These are phyloP conservation scores for Protostelium mycophagum DNA, from an alignment of 78 protist species.

Conservation along the genomic window DNA sequence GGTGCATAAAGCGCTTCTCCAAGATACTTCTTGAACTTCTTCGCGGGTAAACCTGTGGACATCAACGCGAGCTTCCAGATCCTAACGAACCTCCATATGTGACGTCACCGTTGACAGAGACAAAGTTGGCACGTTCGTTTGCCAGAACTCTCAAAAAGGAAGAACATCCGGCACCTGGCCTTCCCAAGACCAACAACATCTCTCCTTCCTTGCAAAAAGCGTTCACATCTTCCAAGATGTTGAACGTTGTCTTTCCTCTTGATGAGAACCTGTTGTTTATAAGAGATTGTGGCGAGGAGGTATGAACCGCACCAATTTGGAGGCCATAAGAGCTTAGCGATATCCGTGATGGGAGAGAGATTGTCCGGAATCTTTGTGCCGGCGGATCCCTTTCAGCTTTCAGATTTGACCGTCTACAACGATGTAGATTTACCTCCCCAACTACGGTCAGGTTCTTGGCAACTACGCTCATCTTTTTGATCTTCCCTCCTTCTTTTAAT, in stretches of 20 bases:
- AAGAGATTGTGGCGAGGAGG: neutral
- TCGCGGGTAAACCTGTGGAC: neutral
- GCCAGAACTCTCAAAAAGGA: slow-evolving; percentile 14
- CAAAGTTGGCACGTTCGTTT: slow-evolving; percentile 14
- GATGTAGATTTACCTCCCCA: slow-evolving; percentile 12
- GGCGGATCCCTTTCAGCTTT: no score
- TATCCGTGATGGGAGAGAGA: neutral
- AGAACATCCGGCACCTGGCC: slow-evolving; percentile 42
- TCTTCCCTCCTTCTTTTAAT: neutral
- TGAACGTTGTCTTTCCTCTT: neutral
- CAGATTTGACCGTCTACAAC: neutral
- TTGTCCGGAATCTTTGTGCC: neutral
- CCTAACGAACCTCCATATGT: slow-evolving; percentile 8
- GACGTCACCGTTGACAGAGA: slow-evolving; percentile 14
- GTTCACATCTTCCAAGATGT: slow-evolving; percentile 34
- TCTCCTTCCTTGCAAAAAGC: slow-evolving; percentile 36
- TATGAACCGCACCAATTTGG: neutral
- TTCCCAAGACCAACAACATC: slow-evolving; percentile 35
- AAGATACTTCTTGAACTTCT: slow-evolving; percentile 6
- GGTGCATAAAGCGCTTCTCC: slow-evolving; percentile 31
- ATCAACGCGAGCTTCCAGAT: neutral
- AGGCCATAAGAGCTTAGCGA: neutral
- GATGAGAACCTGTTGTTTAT: neutral
- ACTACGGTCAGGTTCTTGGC: slow-evolving; percentile 25
- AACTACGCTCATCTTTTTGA: slow-evolving; percentile 12